These are phyloP conservation scores for Wickerhamomyces mucosus DNA, from an alignment of 805 yeast species.

Conservation along the genomic window DNA sequence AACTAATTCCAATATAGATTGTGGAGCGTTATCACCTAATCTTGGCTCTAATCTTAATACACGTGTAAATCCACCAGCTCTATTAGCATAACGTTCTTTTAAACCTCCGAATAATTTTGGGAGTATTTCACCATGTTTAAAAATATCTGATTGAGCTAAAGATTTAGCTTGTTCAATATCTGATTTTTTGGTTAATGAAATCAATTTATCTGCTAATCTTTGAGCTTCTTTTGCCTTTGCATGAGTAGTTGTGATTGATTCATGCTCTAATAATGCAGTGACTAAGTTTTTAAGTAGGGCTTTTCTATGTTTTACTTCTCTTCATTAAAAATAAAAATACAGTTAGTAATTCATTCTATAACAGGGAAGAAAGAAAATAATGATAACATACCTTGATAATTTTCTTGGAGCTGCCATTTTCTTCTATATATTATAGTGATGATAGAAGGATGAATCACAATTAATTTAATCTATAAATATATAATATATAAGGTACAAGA, in stretches of 20 bases:
- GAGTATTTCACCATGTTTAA: constrained; percentile 38
- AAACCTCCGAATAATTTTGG: constrained; percentile 64
- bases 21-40: constrained; percentile 83
- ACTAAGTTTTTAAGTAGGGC: constrained; percentile 58
- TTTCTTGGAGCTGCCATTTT: constrained; percentile 20
- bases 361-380: background rate
- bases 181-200: constrained; percentile 46
- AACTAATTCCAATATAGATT: constrained; percentile 79
- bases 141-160: constrained; percentile 31
- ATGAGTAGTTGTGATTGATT: constrained; percentile 60
- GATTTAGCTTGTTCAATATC: constrained; percentile 20
- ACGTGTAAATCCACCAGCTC: constrained; percentile 82
- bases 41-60: constrained; percentile 78
- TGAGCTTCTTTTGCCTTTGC: constrained; percentile 70
- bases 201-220: constrained; percentile 50
- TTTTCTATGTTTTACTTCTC: constrained; percentile 19
- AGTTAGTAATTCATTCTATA: constrained; percentile 2
- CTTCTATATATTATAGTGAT: no score
- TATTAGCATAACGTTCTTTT: constrained; percentile 47
- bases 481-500: no score
- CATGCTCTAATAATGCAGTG: constrained; percentile 59
- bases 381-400: constrained; percentile 11
- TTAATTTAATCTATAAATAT: no score
- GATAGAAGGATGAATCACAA: no score
- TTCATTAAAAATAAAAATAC: constrained; percentile 1